phyloP scores from a whole-genome alignment of 257 asterid genomes.

The Ligustrum vulgare region DNA sequence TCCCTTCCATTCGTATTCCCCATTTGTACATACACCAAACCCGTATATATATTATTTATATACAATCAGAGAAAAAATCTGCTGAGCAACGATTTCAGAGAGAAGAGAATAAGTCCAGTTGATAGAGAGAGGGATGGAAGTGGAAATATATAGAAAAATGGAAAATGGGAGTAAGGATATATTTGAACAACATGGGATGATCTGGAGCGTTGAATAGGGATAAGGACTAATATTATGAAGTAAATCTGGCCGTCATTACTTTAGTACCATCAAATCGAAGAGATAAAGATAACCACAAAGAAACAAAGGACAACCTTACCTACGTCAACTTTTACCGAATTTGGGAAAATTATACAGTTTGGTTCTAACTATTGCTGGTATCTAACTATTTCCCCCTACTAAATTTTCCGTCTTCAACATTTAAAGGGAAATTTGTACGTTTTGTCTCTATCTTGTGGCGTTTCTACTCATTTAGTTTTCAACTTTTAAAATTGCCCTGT shows the following conservation, averaged over 20 bases:
- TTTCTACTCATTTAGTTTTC: too few species aligned
- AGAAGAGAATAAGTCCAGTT: background rate
- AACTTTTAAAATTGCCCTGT: too few species aligned
- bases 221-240: constrained; percentile 35
- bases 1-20: constrained; percentile 76
- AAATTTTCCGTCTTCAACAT: too few species aligned
- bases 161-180: constrained; percentile 12
- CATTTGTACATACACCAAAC: constrained; percentile 34
- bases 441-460: too few species aligned
- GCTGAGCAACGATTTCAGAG: constrained; percentile 7
- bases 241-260: constrained; percentile 23
- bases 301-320: too few species aligned
- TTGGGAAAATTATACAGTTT: too few species aligned
- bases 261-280: background rate
- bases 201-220: constrained; percentile 46
- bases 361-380: too few species aligned
- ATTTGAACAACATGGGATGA: constrained; percentile 39
- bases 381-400: too few species aligned
- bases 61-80: constrained; percentile 18
- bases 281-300: too few species aligned
- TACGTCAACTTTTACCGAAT: too few species aligned
- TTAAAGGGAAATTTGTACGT: too few species aligned
- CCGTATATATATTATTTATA: background rate
- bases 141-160: constrained; percentile 9
- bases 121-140: constrained; percentile 3